Evolutionary conservation across 2,329 filamentous ascomycete genomes (phyloP), one percentile per base, ranked within the genome.

Genomic region (Fusarium nanum): DNA sequence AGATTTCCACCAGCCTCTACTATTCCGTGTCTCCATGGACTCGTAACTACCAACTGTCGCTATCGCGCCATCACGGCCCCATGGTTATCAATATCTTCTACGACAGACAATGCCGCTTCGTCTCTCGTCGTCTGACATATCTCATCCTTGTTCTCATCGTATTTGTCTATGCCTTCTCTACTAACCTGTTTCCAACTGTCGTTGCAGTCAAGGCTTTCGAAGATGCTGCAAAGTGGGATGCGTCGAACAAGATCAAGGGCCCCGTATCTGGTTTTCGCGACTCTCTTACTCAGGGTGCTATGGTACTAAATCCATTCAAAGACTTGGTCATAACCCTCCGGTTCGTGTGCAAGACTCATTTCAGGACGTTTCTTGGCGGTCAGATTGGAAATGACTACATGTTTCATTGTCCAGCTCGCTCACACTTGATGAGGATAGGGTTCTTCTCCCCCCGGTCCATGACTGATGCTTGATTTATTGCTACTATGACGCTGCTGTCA

Each of bases 301-400:
- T 45, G 8, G 68, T 54, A 22, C 80, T 87, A 71, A 91, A 91
- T 72, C 91, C 90, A 0, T 94, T 95, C 78, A 86, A 87, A 42
- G 88, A 42, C 87, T 89, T 22, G 86, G 89, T 13, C 93, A 97
- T 78, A 87, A 89, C 65, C 92, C 92, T 20, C 88, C 91, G 5
- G 86, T 90, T 56, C 91, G 94, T 78, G 88, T 89, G 68, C 93
- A 95, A 78, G 94, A 93, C 77, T 92, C 91, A 7, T 90, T 88
- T 76, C 92, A 91, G 52, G 92, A 92, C 66, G 90, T 92, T 34
- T 90, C 89, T 64, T 98, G 95, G 95, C 93, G 93, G 81, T 90
- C 88, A 69, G 91, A 97, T 79, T 97, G 92, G 90, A 93, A 91
- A 78, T 98, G 94, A 94, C 86, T 93, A 74, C 92, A 92, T 66